A percentile compares a stretch with the other conserved stretches of the same genome.
These are phyloP conservation scores for Zelonia costaricensis DNA, from an alignment of 208 protist genomes.

Conservation along the genomic window DNA sequence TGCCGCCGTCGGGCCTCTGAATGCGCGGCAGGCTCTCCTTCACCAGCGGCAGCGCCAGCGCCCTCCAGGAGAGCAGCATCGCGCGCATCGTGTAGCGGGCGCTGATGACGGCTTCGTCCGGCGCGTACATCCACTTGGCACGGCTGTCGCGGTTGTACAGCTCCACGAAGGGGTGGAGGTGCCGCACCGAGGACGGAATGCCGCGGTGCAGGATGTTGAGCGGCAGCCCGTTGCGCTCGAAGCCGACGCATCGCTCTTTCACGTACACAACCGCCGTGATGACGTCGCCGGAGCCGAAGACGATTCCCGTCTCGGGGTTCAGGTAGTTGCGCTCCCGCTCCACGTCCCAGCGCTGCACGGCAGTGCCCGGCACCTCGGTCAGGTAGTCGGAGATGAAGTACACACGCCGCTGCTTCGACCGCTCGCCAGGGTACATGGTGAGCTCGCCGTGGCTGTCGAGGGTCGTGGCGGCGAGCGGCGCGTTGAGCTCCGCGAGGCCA, in stretches of 20 bases:
- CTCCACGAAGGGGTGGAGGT: slow-evolving; percentile 85
- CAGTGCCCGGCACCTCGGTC: slow-evolving; percentile 38
- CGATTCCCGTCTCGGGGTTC: slow-evolving; percentile 52
- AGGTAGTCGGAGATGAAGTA: slow-evolving; percentile 79
- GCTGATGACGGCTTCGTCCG: slow-evolving; percentile 52
- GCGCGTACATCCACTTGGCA: slow-evolving; percentile 76
- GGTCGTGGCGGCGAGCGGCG: slow-evolving; percentile 15
- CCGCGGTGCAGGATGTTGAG: slow-evolving; percentile 68
- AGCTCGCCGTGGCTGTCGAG: slow-evolving; percentile 18
- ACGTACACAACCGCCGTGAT: slow-evolving; percentile 79
- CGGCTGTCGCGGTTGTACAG: slow-evolving; percentile 75
- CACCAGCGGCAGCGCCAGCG: slow-evolving; percentile 41
- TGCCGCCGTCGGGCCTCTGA: too few species aligned
- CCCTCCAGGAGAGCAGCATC: slow-evolving; percentile 59
- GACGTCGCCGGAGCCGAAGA: slow-evolving; percentile 87
- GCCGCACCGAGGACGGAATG: slow-evolving; percentile 47
- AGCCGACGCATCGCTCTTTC: slow-evolving; percentile 57
- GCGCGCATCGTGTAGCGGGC: slow-evolving; percentile 72
- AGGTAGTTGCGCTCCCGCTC: slow-evolving; percentile 54
- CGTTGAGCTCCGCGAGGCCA: slow-evolving; percentile 47
- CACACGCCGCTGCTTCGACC: slow-evolving; percentile 35
- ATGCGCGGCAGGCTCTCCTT: slow-evolving; percentile 21
- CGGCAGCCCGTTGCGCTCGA: slow-evolving; percentile 76
- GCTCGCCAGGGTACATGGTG: slow-evolving; percentile 45
- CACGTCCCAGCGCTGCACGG: slow-evolving; percentile 47